Evolutionary conservation across 768 basidiomycete genomes (phyloP), one percentile per base, ranked within the genome.

Genomic region (Leccinum disarticulatum): DNA sequence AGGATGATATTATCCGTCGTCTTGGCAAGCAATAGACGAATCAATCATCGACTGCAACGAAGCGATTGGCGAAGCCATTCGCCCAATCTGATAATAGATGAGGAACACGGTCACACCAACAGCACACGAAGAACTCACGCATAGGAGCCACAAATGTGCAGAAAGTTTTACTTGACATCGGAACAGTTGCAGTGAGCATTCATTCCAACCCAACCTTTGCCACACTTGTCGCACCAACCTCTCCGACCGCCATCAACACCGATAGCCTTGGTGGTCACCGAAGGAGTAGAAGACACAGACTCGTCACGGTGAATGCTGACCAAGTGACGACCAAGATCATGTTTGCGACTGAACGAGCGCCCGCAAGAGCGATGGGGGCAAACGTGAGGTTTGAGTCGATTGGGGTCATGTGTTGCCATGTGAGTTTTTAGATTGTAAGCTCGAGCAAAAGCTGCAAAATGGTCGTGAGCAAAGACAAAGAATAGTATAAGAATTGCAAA

Each of bases 391-490:
- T 96, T 98, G 53, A 88, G 77, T 61, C 95, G 83, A 73, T 92
- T 87, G 25, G 95, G 95, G 71, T 96, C 93, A 74, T 98, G 95
- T 4, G 95, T 98, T 27, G 90, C 89, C 83, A 91, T 87, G 73
- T 97, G 95, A 0, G 95, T 95, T 79, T 98, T 98, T 59, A 98
- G 76, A 68, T 98, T 98, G 75, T 91, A 97, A 3, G 93, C 93
- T 28, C 95, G 81, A 11, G 94, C 95, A 66, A 98, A 98, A 1
- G 90, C 95, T 90, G 59, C 55, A 31, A 41, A 31, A 31, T 4
- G 4, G 13, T 1, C 8, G 19, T 66, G 35, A 73, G 59, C 3
- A 49, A 41, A 43, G 30, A 28, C 22, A 4, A n/a, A 1, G 10
- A 19, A n/a, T 6, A 10, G 19, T 4, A 31, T 28, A 27, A 41